These are phyloP conservation scores for Crithidia expoeki DNA, from an alignment of 208 protist species.

Conservation along the genomic window DNA sequence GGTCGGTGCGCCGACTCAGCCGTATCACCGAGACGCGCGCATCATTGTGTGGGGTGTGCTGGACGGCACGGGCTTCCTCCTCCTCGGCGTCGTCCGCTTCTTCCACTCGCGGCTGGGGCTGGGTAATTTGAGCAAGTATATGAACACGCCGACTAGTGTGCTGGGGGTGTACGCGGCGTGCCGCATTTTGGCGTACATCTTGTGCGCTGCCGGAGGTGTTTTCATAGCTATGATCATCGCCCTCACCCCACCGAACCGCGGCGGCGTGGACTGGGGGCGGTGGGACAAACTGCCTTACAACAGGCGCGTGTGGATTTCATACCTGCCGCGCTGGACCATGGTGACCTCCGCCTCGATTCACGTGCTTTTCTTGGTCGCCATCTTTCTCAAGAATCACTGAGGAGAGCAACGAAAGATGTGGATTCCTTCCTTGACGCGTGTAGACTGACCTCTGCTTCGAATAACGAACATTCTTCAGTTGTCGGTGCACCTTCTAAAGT, in stretches of 20 bases:
- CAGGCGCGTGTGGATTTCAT: conserved; percentile 39
- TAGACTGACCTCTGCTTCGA: neutral
- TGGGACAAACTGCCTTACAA: conserved; percentile 36
- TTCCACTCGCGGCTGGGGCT: conserved; percentile 24
- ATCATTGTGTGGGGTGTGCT: conserved; percentile 44
- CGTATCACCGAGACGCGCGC: conserved; percentile 27
- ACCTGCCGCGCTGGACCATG: conserved; percentile 49
- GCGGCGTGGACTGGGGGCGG: conserved; percentile 40
- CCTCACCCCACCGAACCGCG: conserved; percentile 28
- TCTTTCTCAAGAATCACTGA: conserved; percentile 49
- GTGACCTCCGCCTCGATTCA: conserved; percentile 31
- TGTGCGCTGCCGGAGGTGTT: conserved; percentile 30
- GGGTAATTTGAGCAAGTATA: conserved; percentile 27
- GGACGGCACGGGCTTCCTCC: conserved; percentile 22
- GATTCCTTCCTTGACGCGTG: too few species aligned
- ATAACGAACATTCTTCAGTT: too few species aligned
- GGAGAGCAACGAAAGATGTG: neutral
- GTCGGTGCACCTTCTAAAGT: too few species aligned
- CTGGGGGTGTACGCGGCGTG: conserved; percentile 12
- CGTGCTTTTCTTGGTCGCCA: conserved; percentile 15
- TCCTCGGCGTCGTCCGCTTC: conserved; percentile 27
- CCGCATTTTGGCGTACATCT: neutral
- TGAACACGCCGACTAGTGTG: conserved; percentile 3
- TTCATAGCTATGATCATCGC: conserved; percentile 45
- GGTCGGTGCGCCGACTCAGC: neutral